Evolutionary conservation across 2,329 filamentous ascomycete genomes (phyloP).

Genomic region (Acephala macrosclerotiorum): DNA sequence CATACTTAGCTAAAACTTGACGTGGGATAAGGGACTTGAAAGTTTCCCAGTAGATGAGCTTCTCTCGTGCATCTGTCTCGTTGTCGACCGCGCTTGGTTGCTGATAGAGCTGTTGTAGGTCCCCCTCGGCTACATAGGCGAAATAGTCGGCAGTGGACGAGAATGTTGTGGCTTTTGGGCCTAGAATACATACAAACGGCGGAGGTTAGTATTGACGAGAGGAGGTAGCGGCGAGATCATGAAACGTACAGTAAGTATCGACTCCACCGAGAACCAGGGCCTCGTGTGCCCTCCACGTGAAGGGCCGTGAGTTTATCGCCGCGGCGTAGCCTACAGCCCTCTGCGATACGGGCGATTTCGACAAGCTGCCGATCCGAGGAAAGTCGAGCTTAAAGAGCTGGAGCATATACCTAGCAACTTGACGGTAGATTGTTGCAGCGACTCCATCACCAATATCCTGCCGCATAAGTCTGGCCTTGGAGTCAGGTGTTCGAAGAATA

Average conservation of each 20-base stretch:
- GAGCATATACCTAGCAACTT: slow-evolving; percentile 28
- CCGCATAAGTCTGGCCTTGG: slow-evolving; percentile 20
- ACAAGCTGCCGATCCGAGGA: slow-evolving; percentile 24
- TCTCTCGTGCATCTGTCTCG: slow-evolving; percentile 39
- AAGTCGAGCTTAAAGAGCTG: slow-evolving; percentile 29
- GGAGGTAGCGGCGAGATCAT: slow-evolving; percentile 5
- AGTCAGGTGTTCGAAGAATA: slow-evolving; percentile 23
- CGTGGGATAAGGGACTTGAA: slow-evolving; percentile 39
- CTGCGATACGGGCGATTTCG: slow-evolving; percentile 1
- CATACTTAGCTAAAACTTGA: slow-evolving; percentile 33
- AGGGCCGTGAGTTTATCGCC: slow-evolving; percentile 12
- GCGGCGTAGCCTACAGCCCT: slow-evolving; percentile 10
- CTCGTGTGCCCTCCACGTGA: slow-evolving; percentile 18
- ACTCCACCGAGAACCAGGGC: slow-evolving; percentile 12
- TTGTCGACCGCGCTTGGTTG: slow-evolving; percentile 44
- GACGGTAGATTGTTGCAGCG: slow-evolving; percentile 23
- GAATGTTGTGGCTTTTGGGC: slow-evolving; percentile 35
- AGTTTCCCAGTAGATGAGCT: slow-evolving; percentile 42
- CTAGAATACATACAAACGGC: slow-evolving; percentile 14
- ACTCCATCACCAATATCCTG: slow-evolving; percentile 27
- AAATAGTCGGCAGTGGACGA: slow-evolving; percentile 45
- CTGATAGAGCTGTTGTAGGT: slow-evolving; percentile 44
- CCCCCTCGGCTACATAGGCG: slow-evolving; percentile 30
- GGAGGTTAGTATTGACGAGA: slow-evolving; percentile 14
- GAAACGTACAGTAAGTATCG: slow-evolving; percentile 16